These are phyloP conservation scores for Articulospora tetracladia DNA, from an alignment of 495 filamentous ascomycete genomes.

Conservation along the genomic window DNA sequence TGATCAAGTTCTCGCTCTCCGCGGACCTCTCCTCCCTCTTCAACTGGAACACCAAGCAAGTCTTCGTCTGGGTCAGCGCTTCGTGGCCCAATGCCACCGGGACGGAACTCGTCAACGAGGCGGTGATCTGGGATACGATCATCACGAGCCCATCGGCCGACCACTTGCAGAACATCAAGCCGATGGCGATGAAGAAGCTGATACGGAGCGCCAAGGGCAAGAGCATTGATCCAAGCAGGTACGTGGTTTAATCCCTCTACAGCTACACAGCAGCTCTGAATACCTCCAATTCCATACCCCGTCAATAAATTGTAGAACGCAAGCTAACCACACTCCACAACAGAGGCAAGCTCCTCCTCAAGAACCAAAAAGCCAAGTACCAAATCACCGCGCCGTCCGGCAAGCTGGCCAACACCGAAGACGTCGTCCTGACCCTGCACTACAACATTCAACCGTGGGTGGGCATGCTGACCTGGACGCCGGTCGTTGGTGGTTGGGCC, in stretches of 20 bases:
- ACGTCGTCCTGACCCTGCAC: slow-evolving; percentile 74
- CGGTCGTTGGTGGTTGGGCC: slow-evolving; percentile 54
- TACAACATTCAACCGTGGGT: slow-evolving; percentile 99
- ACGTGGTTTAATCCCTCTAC: slow-evolving; percentile 3
- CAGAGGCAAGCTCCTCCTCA: slow-evolving; percentile 66
- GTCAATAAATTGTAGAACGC: no score
- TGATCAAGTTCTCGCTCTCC: slow-evolving; percentile 89
- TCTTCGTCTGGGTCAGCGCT: slow-evolving; percentile 93
- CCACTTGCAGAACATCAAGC: slow-evolving; percentile 50
- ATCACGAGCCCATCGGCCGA: slow-evolving; percentile 66
- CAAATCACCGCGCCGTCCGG: slow-evolving; percentile 85
- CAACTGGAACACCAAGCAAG: slow-evolving; percentile 99
- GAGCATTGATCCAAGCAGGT: slow-evolving; percentile 48
- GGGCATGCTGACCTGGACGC: slow-evolving; percentile 77
- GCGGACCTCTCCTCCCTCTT: slow-evolving; percentile 84
- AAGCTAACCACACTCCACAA: slow-evolving; percentile 18
- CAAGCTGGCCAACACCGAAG: slow-evolving; percentile 59
- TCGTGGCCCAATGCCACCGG: slow-evolving; percentile 62
- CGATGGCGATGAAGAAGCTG: slow-evolving; percentile 47
- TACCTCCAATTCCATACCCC: no score
- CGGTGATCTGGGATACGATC: slow-evolving; percentile 94
- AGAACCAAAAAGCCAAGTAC: slow-evolving; percentile 86
- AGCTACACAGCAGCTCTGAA: neutral
- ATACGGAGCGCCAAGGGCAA: slow-evolving; percentile 45
- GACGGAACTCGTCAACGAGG: slow-evolving; percentile 52